Evolutionary conservation across 129 eudicot species (phyloP).

Genomic region (Centrapalus pauciflorus): DNA sequence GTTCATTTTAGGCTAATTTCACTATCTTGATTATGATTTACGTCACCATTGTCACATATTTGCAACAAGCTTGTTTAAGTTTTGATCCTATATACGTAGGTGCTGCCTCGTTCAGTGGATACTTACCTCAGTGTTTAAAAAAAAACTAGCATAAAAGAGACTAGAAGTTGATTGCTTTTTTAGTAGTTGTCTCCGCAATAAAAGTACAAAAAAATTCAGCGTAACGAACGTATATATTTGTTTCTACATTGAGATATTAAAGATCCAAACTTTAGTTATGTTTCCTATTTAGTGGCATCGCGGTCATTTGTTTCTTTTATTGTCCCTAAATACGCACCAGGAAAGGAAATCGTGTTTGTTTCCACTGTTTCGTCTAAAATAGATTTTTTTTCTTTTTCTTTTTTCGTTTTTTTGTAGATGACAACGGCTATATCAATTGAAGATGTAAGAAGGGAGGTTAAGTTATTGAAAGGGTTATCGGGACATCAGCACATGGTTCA

Average conservation of each 20-base stretch:
- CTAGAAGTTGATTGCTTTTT: background rate
- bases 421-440: slow-evolving; percentile 93
- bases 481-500: slow-evolving; percentile 81
- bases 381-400: slow-evolving; percentile 10
- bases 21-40: background rate
- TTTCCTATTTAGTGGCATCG: background rate
- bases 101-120: no score
- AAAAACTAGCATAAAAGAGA: background rate
- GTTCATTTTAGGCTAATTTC: background rate
- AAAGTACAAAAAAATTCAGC: background rate
- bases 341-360: background rate
- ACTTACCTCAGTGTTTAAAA: no score
- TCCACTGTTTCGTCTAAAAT: background rate
- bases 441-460: slow-evolving; percentile 95
- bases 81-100: background rate
- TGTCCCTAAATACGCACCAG: background rate
- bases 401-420: slow-evolving; percentile 78
- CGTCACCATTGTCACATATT: background rate
- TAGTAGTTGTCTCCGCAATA: background rate
- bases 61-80: background rate
- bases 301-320: background rate
- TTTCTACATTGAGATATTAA: background rate
- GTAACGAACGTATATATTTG: background rate
- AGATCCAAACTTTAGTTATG: background rate
- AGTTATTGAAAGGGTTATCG: slow-evolving; percentile 80